Conservation (phyloP, 352 stramenopile genomes). For the Ophiocytium majus region DNA sequence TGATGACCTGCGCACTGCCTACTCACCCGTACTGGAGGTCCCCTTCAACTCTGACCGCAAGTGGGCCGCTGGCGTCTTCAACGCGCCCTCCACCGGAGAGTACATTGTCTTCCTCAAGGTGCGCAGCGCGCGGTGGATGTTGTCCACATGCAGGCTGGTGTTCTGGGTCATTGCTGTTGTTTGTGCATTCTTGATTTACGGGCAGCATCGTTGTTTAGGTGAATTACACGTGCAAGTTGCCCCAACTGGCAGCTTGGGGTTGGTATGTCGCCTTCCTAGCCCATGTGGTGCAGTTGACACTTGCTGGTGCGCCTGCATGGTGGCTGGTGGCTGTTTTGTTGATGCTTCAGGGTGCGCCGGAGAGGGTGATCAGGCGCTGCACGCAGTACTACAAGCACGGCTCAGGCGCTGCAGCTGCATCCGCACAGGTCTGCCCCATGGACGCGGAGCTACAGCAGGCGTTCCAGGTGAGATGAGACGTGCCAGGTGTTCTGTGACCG, state of each 20-base stretch:
- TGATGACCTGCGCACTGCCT: not conserved
- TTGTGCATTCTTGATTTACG: too few relatives aligned
- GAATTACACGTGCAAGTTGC: too few relatives aligned
- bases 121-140: too few relatives aligned
- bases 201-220: too few relatives aligned
- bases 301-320: too few relatives aligned
- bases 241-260: too few relatives aligned
- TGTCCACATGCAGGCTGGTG: too few relatives aligned
- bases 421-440: conserved; percentile 28
- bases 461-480: conserved; percentile 38
- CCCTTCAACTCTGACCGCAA: conserved; percentile 21
- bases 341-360: conserved; percentile 11
- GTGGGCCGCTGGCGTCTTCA: conserved; percentile 17
- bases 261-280: too few relatives aligned
- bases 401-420: not conserved
- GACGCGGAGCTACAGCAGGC: not conserved
- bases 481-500: too few relatives aligned
- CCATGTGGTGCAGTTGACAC: too few relatives aligned
- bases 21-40: not conserved
- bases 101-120: conserved; percentile 26
- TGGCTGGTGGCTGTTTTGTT: too few relatives aligned
- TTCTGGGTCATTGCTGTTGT: too few relatives aligned
- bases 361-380: conserved; percentile 18
- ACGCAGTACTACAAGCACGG: conserved; percentile 14
- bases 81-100: not conserved